These are phyloP conservation scores for Debaryomyces castellii DNA, from an alignment of 805 yeast species.

Conservation along the genomic window DNA sequence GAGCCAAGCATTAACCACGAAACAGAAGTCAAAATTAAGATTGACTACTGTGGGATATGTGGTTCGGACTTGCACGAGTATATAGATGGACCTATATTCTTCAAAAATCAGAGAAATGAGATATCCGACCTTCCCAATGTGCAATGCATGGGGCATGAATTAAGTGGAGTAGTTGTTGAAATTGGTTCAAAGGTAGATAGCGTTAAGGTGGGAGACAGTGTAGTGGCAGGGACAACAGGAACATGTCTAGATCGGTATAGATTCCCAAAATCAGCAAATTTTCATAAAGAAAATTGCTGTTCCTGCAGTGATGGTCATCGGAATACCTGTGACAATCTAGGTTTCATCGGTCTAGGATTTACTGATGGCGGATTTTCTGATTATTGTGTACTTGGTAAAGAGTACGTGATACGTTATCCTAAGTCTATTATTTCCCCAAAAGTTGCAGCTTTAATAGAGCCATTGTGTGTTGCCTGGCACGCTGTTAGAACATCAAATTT, in stretches of 20 bases:
- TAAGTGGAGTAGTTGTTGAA: conserved; percentile 58
- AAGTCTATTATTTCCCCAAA: conserved; percentile 36
- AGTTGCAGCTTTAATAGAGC: conserved; percentile 56
- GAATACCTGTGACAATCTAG: conserved; percentile 50
- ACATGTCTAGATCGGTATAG: conserved; percentile 51
- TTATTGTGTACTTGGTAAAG: conserved; percentile 40
- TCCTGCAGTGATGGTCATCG: conserved; percentile 51
- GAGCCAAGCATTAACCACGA: conserved; percentile 11
- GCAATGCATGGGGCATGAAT: conserved; percentile 61
- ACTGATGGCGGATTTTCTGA: conserved; percentile 58
- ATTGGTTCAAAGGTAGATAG: conserved; percentile 55
- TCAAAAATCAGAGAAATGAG: conserved; percentile 39
- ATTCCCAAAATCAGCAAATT: conserved; percentile 32
- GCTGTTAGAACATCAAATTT: conserved; percentile 48
- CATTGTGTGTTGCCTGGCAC: conserved; percentile 62
- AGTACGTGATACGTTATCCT: conserved; percentile 43
- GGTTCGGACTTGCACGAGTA: conserved; percentile 62
- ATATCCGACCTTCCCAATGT: conserved; percentile 41
- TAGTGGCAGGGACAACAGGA: conserved; percentile 61
- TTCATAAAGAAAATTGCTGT: conserved; percentile 32
- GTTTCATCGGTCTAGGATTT: conserved; percentile 57
- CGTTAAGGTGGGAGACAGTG: conserved; percentile 64
- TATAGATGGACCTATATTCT: conserved; percentile 58
- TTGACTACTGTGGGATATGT: conserved; percentile 64
- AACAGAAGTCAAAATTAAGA: conserved; percentile 48